Conservation (phyloP, 192 early-diverging fungal genomes). For the Chytriomyces sp. region DNA sequence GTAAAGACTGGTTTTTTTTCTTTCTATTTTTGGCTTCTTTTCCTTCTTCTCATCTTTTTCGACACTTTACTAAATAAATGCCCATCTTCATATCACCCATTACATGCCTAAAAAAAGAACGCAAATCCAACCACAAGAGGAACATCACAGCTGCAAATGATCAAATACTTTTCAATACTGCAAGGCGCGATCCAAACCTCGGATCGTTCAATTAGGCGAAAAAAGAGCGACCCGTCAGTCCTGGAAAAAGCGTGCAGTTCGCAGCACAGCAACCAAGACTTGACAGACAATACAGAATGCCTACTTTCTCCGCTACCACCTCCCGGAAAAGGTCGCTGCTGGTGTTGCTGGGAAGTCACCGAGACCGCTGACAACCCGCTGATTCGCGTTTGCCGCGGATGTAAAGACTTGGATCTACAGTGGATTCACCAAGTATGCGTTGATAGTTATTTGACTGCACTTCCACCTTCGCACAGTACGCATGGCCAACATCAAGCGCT, state of each 20-base stretch:
- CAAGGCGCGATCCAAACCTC: neutral
- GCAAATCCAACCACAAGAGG: too few relatives aligned
- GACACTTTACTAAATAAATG: too few relatives aligned
- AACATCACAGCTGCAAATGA: too few relatives aligned
- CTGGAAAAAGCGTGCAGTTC: constrained; percentile 1
- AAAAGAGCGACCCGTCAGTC: constrained; percentile 4
- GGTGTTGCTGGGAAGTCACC: constrained; percentile 42
- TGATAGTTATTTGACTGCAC: constrained; percentile 46
- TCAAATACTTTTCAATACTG: too few relatives aligned
- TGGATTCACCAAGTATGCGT: constrained; percentile 59
- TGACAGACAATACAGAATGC: neutral
- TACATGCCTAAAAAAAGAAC: too few relatives aligned
- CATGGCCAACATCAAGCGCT: neutral
- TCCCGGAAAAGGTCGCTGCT: constrained; percentile 38
- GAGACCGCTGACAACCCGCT: constrained; percentile 47
- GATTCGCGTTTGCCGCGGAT: constrained; percentile 54
- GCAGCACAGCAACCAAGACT: neutral
- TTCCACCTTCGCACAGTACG: constrained; percentile 38
- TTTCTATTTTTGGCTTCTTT: too few relatives aligned
- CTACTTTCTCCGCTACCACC: neutral
- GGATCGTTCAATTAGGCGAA: neutral
- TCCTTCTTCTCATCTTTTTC: too few relatives aligned
- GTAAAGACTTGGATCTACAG: constrained; percentile 61
- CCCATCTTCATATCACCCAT: too few relatives aligned
- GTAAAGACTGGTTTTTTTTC: too few relatives aligned